phyloP scores from a whole-genome alignment of 805 yeast genomes.

The Sungouiozyma ichnusensis region DNA sequence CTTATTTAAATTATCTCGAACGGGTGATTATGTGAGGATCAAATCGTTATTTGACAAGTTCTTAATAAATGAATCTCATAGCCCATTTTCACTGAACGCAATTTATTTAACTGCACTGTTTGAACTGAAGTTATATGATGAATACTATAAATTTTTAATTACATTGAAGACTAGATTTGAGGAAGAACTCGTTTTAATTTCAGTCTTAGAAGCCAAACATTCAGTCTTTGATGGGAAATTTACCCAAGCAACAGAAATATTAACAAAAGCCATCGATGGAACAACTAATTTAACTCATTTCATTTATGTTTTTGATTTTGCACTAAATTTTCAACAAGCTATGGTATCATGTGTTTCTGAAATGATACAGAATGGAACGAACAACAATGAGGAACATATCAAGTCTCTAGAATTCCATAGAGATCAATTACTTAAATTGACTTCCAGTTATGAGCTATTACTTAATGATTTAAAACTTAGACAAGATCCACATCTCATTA shows the following conservation, averaged over 20 bases:
- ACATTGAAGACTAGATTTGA: slow-evolving; percentile 34
- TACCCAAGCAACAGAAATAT: slow-evolving; percentile 32
- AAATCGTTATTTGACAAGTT: slow-evolving; percentile 9
- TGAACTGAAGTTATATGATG: slow-evolving; percentile 5
- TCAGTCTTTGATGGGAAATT: slow-evolving; percentile 29
- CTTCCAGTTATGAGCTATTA: slow-evolving; percentile 46
- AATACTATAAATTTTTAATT: slow-evolving; percentile 24
- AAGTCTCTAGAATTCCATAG: slow-evolving; percentile 29
- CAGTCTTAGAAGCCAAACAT: slow-evolving; percentile 39
- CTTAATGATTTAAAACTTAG: slow-evolving; percentile 59
- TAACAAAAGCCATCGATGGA: slow-evolving; percentile 32
- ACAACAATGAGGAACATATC: slow-evolving; percentile 9
- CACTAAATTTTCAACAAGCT: slow-evolving; percentile 40
- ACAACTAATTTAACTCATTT: slow-evolving; percentile 52
- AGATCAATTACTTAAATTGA: slow-evolving; percentile 40
- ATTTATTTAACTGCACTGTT: slow-evolving; percentile 11
- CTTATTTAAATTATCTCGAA: slow-evolving; percentile 8
- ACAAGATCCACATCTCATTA: slow-evolving; percentile 50
- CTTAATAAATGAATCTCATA: slow-evolving; percentile 6
- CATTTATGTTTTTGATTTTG: slow-evolving; percentile 50
- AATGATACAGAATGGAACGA: slow-evolving; percentile 7
- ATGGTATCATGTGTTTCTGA: background rate
- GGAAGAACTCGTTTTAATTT: slow-evolving; percentile 46
- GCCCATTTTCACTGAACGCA: slow-evolving; percentile 9
- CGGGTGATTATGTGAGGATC: slow-evolving; percentile 13